phyloP scores from a whole-genome alignment of 192 early-diverging fungal genomes.

The Fimicolochytrium jonesii region DNA sequence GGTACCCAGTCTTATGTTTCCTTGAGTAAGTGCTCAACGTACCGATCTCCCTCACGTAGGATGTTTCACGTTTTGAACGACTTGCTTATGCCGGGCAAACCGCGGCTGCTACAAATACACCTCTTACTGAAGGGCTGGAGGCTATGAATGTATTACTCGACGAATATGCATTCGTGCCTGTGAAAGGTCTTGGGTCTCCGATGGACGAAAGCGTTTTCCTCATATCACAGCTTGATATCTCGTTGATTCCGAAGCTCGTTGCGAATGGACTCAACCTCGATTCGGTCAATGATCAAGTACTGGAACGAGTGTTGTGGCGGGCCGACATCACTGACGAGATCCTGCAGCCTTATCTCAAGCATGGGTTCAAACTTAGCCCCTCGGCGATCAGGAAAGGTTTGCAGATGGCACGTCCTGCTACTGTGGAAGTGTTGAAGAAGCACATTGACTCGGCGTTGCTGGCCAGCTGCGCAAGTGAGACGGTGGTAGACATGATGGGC shows the following conservation, averaged over 20 bases:
- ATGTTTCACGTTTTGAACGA: constrained; percentile 40
- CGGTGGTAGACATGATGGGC: constrained; percentile 48
- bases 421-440: constrained; percentile 29
- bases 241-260: constrained; percentile 24
- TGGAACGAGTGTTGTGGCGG: constrained; percentile 44
- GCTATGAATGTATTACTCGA: constrained; percentile 22
- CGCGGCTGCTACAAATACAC: constrained; percentile 6
- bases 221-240: constrained; percentile 35
- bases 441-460: constrained; percentile 18
- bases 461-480: constrained; percentile 33
- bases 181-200: constrained; percentile 32
- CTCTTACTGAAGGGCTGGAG: constrained; percentile 9
- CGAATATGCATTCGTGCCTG: constrained; percentile 33
- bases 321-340: constrained; percentile 29
- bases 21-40: background rate
- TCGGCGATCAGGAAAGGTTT: constrained; percentile 40
- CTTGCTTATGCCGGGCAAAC: constrained; percentile 18
- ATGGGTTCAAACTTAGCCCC: constrained; percentile 35
- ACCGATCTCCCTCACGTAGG: constrained; percentile 10
- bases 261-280: constrained; percentile 35
- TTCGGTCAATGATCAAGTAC: constrained; percentile 38
- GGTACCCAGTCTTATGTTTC: background rate
- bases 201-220: constrained; percentile 43
- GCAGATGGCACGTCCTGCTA: constrained; percentile 30
- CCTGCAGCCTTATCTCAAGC: constrained; percentile 27